Base-by-base conservation (phyloP, 75 land plant genomes). In the Cupressus sempervirens region DNA sequence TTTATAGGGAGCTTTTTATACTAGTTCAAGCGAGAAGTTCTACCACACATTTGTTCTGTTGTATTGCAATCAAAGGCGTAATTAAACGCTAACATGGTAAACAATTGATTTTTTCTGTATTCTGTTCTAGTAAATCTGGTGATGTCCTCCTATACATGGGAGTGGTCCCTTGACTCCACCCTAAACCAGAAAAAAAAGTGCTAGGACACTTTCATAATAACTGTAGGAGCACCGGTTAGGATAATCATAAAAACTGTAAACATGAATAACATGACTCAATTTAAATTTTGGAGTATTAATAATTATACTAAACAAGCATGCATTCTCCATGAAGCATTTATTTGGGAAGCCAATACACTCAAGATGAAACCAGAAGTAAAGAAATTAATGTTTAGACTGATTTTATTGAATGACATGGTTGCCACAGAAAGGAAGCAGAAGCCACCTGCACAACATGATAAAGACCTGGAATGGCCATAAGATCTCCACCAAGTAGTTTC, bases 401-500 rank as follows among this genome's bases (percentile, higher is more conserved):
- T 83, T 83, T 29, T 0, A 54, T 23, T 65, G 12, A 83, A 81
- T 41, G 16, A 11, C 29, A 50, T 11, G 14, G 36, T 1, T 88
- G 88, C 91, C 29, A 45, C 7, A 45, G 2, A 45, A 11, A 40
- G 38, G 65, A 29, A 82, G 30, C 46, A 82, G 35, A 54, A 48
- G 40, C 32, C 50, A 84, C 84, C 95, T 96, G 98, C 13, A 93
- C 95, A 88, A 93, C 84, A 67, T 87, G 86, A 82, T 96, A 96
- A 58, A 95, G 88, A 20, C 98, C 98, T 20, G 98, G 98, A 87
- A 96, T 93, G 56, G 98, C 77, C 98, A 96, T 96, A 6, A 89
- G 85, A 88, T 96, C 98, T 32, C 93, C 97, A 0, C 95, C 95
- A 7, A 95, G 84, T 41, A 96, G 89, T 77, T 96, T 96, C 41